Evolutionary conservation across 2,329 filamentous ascomycete species (phyloP), one percentile per base, ranked within the genome.

Genomic region (Rutstroemia sp.): DNA sequence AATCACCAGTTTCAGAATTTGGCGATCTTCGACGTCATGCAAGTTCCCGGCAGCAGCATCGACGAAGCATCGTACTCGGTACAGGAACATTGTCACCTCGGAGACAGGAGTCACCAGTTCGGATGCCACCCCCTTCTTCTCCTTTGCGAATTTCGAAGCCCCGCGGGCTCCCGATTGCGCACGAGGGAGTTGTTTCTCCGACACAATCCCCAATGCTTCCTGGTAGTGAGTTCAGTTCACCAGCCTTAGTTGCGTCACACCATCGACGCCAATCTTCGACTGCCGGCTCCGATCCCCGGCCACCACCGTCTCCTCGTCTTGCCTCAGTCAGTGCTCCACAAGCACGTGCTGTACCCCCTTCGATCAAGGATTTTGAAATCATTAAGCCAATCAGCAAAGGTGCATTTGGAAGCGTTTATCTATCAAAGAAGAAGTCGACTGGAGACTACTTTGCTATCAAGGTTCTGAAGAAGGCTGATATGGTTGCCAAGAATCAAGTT

Each of bases 331-430:
- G 82, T 58, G 82, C 85, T 41, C 88, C 92, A 30, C 91, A 95
- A 70, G 89, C 91, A 49, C 86, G 91, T 57, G 90, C 92, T 30
- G 87, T 92, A 1, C 90, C 94, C 3, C 91, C 92, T 7, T 99
- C 95, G 0, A 99, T 99, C 74, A 97, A 97, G 66, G 94, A 99
- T 68, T 99, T 99, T 65, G 94, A 99, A 71, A 96, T 99, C 64
- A 96, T 99, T 75, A 99, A 99, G 69, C 94, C 94, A 5, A 99
- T 99, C 72, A 99, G 94, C 74, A 97, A 96, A 73, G 94, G 94
- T 50, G 94, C 94, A 4, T 99, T 99, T 71, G 94, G 94, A 5
- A 97, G 94, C 70, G 94, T 99, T 7, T 99, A 99, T 69, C 75
- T 99, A 34, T 92, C 94, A 0, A 99, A 97, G 75, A 99, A 99